phyloP scores from a whole-genome alignment of 345 rosid genomes.

The Boechera stricta region DNA sequence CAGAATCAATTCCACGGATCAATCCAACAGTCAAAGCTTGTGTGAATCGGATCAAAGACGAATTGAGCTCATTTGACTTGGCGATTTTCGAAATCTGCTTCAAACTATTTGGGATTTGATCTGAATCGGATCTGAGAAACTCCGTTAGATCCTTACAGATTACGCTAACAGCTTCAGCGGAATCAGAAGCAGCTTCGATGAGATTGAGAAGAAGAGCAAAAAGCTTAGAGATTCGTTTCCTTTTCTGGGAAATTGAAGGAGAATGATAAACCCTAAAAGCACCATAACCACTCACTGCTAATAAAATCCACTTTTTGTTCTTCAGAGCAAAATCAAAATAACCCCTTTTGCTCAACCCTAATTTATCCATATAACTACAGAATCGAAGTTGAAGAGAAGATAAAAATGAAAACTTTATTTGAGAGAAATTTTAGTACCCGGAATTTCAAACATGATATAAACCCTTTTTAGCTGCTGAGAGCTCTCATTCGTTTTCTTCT shows the following conservation, averaged over 20 bases:
- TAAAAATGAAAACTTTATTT: background rate
- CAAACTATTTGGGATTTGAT: conserved; percentile 71
- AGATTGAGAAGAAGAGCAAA: conserved; percentile 59
- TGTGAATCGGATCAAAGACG: conserved; percentile 51
- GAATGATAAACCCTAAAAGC: conserved; percentile 65
- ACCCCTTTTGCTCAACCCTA: conserved; percentile 53
- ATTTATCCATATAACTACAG: conserved; percentile 54
- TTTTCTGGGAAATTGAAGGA: conserved; percentile 58
- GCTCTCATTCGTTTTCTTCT: too few species aligned
- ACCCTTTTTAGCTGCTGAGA: conserved; percentile 8
- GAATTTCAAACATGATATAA: conserved; percentile 3
- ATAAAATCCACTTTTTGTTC: conserved; percentile 64
- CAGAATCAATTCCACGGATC: conserved; percentile 49
- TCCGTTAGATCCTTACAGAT: conserved; percentile 61
- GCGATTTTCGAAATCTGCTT: conserved; percentile 74
- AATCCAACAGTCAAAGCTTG: conserved; percentile 64
- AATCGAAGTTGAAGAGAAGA: background rate
- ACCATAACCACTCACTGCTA: conserved; percentile 58
- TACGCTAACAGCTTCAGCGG: conserved; percentile 56
- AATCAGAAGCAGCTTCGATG: conserved; percentile 64
- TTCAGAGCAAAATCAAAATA: conserved; percentile 49
- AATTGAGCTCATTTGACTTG: conserved; percentile 61
- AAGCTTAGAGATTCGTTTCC: conserved; percentile 58
- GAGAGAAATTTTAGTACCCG: background rate
- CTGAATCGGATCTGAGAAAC: conserved; percentile 67